phyloP scores from a whole-genome alignment of 2,329 filamentous ascomycete species.

The Diaporthe destruens region DNA sequence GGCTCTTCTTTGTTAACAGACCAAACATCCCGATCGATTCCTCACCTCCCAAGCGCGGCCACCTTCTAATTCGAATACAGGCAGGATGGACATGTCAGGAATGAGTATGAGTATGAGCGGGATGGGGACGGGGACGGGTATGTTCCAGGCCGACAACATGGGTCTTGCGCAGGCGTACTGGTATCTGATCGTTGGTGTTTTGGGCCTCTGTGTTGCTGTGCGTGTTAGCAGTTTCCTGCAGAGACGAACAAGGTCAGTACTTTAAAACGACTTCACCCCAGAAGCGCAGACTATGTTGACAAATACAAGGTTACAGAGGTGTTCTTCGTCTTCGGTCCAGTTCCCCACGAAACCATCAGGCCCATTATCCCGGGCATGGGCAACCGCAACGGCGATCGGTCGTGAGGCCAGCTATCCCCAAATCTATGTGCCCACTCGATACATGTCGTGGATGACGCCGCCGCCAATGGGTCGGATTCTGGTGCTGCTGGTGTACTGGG shows the following conservation, averaged over 20 bases:
- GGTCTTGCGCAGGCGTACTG: slow-evolving; percentile 68
- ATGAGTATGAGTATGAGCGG: slow-evolving; percentile 48
- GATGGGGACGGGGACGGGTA: slow-evolving; percentile 53
- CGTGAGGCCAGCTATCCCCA: slow-evolving; percentile 71
- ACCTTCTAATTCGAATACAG: neutral
- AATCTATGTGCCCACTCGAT: slow-evolving; percentile 59
- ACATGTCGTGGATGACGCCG: slow-evolving; percentile 68
- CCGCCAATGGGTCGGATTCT: slow-evolving; percentile 69
- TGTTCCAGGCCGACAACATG: slow-evolving; percentile 61
- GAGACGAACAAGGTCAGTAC: slow-evolving; percentile 56
- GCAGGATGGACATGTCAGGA: slow-evolving; percentile 40
- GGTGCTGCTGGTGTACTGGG: slow-evolving; percentile 68
- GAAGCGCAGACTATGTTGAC: neutral
- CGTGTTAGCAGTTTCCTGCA: slow-evolving; percentile 60
- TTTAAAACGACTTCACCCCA: neutral
- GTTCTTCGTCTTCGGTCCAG: slow-evolving; percentile 56
- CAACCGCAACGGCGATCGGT: slow-evolving; percentile 68
- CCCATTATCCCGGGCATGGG: slow-evolving; percentile 63
- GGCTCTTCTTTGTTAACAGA: neutral
- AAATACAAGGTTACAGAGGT: slow-evolving; percentile 59
- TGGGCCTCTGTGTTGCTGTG: slow-evolving; percentile 57
- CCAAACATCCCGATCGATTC: neutral
- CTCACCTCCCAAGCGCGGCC: neutral
- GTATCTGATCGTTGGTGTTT: slow-evolving; percentile 67
- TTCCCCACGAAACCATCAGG: slow-evolving; percentile 67